Evolutionary conservation across 2,329 filamentous ascomycete species (phyloP).

Genomic region (Fusarium xyrophilum): DNA sequence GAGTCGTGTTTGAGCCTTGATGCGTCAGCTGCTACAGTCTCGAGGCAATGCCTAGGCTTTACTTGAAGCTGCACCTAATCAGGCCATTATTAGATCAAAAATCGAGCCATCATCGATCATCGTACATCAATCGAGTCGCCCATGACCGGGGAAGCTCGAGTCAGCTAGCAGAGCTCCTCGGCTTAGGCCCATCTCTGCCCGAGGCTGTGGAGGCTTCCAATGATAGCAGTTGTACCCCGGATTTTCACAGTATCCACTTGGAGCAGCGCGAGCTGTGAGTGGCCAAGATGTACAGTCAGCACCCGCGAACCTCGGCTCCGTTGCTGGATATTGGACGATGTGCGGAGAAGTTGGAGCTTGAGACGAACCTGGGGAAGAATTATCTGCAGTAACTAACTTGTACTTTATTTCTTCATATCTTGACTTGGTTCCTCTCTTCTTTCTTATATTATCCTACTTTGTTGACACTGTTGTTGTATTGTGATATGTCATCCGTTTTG

Average conservation of each 20-base stretch:
- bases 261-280: constrained; percentile 13
- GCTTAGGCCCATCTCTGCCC: constrained; percentile 25
- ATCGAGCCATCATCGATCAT: background rate
- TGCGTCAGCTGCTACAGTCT: background rate
- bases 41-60: background rate
- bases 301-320: constrained; percentile 38
- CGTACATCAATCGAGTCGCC: background rate
- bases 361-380: constrained; percentile 28
- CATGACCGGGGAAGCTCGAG: constrained; percentile 10
- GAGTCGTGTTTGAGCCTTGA: background rate
- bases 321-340: constrained; percentile 33
- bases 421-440: background rate
- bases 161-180: constrained; percentile 20
- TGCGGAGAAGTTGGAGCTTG: constrained; percentile 40
- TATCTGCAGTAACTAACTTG: background rate
- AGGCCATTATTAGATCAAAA: background rate
- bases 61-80: background rate
- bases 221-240: constrained; percentile 35
- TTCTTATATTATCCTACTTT: background rate
- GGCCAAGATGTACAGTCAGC: constrained; percentile 21
- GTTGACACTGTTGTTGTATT: constrained; percentile 1
- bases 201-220: constrained; percentile 32
- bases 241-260: constrained; percentile 30
- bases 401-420: constrained; percentile 22
- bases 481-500: background rate